phyloP scores from a whole-genome alignment of 768 basidiomycete species.

The Sistotremastrum suecicum region DNA sequence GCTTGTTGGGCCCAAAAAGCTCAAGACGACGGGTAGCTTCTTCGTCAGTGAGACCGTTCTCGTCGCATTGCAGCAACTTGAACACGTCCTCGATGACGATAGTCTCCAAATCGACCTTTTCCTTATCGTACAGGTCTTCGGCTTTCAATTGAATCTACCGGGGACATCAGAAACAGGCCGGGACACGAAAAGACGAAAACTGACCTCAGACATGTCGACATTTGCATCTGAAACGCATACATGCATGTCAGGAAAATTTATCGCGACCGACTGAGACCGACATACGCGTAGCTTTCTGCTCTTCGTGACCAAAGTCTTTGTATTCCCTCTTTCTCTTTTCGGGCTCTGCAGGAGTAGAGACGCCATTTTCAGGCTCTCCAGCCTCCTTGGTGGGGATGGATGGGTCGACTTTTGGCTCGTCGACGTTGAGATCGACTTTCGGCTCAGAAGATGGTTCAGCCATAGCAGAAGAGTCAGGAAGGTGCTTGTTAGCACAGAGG shows the following conservation, averaged over 20 bases:
- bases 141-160: conserved; percentile 72
- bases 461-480: too few relatives aligned
- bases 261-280: conserved; percentile 6
- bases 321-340: conserved; percentile 65
- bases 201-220: conserved; percentile 71
- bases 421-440: too few relatives aligned
- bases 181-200: neutral
- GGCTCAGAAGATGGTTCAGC: too few relatives aligned
- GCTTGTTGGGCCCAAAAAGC: conserved; percentile 93
- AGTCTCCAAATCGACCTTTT: conserved; percentile 98
- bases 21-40: conserved; percentile 78
- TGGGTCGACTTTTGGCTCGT: too few relatives aligned
- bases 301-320: conserved; percentile 72
- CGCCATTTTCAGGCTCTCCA: neutral
- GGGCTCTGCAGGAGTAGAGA: conserved; percentile 8
- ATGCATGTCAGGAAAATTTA: conserved; percentile 4
- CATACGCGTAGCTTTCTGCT: conserved; percentile 54
- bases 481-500: too few relatives aligned
- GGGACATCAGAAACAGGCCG: neutral
- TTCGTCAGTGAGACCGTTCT: conserved; percentile 57
- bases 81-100: conserved; percentile 95
- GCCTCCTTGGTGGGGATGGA: too few relatives aligned
- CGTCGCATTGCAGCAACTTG: conserved; percentile 83
- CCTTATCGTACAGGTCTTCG: conserved; percentile 93
- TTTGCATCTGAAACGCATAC: conserved; percentile 46